These are phyloP conservation scores for Alternaria atra DNA, from an alignment of 2,329 filamentous ascomycete species.

Conservation along the genomic window DNA sequence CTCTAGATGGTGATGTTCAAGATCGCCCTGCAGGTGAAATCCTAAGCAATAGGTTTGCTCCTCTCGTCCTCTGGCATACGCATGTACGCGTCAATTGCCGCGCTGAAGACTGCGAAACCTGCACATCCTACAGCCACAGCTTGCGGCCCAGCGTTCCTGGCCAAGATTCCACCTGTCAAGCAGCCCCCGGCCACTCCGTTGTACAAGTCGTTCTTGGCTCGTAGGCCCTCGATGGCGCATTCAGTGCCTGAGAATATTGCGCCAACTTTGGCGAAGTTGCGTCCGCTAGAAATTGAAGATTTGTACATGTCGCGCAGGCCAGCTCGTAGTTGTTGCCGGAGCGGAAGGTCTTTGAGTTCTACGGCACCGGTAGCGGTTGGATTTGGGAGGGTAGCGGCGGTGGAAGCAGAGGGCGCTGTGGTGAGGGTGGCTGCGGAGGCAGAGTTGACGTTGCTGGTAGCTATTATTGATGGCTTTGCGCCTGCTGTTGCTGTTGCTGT, in stretches of 20 bases:
- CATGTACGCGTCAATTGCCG: constrained; percentile 93
- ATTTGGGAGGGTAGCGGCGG: constrained; percentile 65
- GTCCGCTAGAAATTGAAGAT: constrained; percentile 82
- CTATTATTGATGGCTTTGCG: constrained; percentile 13
- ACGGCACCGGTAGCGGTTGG: constrained; percentile 49
- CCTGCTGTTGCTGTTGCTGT: constrained; percentile 12
- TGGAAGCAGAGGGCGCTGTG: constrained; percentile 63
- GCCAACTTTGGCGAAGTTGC: constrained; percentile 93
- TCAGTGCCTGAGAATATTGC: constrained; percentile 92
- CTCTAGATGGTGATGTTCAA: not conserved
- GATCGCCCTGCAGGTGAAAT: not conserved
- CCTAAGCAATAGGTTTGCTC: constrained; percentile 50
- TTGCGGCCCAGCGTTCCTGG: constrained; percentile 86
- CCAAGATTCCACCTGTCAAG: constrained; percentile 87
- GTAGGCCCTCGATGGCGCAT: constrained; percentile 90
- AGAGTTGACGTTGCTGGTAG: constrained; percentile 8
- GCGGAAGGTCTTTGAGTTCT: constrained; percentile 72
- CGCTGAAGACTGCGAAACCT: constrained; percentile 91
- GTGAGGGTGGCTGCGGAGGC: constrained; percentile 10
- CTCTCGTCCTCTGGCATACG: constrained; percentile 53
- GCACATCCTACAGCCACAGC: constrained; percentile 87
- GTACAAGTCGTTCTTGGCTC: constrained; percentile 90
- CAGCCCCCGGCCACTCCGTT: constrained; percentile 92
- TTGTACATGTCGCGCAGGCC: constrained; percentile 96
- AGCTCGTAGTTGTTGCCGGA: constrained; percentile 80